phyloP scores from a whole-genome alignment of 805 yeast genomes.

The Sugiyamaella americana region DNA sequence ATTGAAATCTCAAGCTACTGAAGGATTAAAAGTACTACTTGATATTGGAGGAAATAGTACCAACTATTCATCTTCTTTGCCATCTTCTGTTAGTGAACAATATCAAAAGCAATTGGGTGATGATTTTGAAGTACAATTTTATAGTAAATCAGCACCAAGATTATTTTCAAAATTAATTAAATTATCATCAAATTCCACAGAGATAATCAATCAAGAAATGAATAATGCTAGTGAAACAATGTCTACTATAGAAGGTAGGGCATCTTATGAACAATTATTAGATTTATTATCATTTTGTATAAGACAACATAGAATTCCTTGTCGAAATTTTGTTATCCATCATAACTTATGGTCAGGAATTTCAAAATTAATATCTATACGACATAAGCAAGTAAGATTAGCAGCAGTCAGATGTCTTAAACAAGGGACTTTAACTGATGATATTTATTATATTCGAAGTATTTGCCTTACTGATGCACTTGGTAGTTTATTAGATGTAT shows the following conservation, averaged over 20 bases:
- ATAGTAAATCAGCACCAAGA: slow-evolving; percentile 52
- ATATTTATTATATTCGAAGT: slow-evolving; percentile 50
- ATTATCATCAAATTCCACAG: slow-evolving; percentile 15
- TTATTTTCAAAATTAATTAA: slow-evolving; percentile 46
- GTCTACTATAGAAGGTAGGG: slow-evolving; percentile 14
- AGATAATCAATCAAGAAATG: background rate
- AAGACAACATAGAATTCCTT: slow-evolving; percentile 51
- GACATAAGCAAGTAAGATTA: slow-evolving; percentile 50
- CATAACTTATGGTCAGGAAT: slow-evolving; percentile 54
- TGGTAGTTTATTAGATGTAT: slow-evolving; percentile 42
- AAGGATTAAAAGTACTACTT: slow-evolving; percentile 68
- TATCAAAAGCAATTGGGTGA: slow-evolving; percentile 6
- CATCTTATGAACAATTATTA: slow-evolving; percentile 52
- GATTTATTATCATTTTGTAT: slow-evolving; percentile 66
- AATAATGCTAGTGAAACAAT: background rate
- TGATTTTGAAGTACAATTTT: slow-evolving; percentile 52
- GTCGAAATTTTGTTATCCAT: slow-evolving; percentile 59
- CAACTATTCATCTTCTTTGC: slow-evolving; percentile 8
- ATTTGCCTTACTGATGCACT: slow-evolving; percentile 52
- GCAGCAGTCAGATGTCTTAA: slow-evolving; percentile 68
- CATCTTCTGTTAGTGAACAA: slow-evolving; percentile 11
- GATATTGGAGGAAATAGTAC: slow-evolving; percentile 36
- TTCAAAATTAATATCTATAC: slow-evolving; percentile 40
- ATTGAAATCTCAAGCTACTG: slow-evolving; percentile 72
- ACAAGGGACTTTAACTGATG: slow-evolving; percentile 49